Evolutionary conservation across 768 basidiomycete genomes (phyloP).

Genomic region (Tulasnella sp.): DNA sequence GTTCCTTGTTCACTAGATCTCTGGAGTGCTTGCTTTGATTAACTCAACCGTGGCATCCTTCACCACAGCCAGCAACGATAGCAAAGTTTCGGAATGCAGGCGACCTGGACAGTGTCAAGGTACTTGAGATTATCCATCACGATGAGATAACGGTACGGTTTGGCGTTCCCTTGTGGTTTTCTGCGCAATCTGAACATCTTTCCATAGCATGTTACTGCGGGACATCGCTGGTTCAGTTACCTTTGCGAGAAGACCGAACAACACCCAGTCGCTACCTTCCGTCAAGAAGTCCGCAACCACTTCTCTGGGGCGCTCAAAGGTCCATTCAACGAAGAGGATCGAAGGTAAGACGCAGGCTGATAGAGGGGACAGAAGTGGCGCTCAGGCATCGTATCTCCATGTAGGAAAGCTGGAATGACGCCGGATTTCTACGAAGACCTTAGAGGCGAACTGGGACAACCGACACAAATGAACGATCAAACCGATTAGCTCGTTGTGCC

Average conservation of each 20-base stretch:
- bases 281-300: constrained; percentile 63
- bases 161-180: too few relatives aligned
- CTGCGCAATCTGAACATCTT: neutral
- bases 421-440: constrained; percentile 69
- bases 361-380: neutral
- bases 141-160: constrained; percentile 56
- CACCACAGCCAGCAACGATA: constrained; percentile 57
- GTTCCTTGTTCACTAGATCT: neutral
- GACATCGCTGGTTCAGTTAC: constrained; percentile 83
- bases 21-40: neutral
- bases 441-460: constrained; percentile 49
- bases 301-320: constrained; percentile 74
- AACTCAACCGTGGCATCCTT: neutral
- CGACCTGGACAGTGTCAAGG: constrained; percentile 61
- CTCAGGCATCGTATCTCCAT: neutral
- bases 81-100: constrained; percentile 62
- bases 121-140: constrained; percentile 70
- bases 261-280: constrained; percentile 64
- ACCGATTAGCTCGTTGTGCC: neutral
- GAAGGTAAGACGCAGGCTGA: constrained; percentile 38
- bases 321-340: constrained; percentile 74
- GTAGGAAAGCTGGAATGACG: constrained; percentile 63
- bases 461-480: neutral
- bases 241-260: constrained; percentile 53
- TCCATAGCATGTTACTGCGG: constrained; percentile 68